Evolutionary conservation across 2,329 filamentous ascomycete species (phyloP).

Genomic region (Penicillium olsonii): DNA sequence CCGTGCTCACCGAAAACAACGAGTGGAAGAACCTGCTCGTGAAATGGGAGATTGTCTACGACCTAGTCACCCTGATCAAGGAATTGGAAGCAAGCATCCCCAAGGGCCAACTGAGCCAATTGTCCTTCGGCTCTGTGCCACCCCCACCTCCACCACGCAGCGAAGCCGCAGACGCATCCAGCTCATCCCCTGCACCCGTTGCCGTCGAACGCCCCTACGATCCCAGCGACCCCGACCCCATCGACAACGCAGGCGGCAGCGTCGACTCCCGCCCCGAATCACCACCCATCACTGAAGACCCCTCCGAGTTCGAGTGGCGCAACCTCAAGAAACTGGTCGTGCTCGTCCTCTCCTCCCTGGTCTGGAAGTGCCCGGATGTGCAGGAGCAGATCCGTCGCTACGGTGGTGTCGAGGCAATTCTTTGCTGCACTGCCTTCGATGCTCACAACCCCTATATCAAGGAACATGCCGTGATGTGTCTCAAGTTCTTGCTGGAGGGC

Average conservation of each 20-base stretch:
- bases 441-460: conserved; percentile 93
- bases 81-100: conserved; percentile 86
- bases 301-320: conserved; percentile 68
- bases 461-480: conserved; percentile 82
- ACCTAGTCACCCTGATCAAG: conserved; percentile 82
- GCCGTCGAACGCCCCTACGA: conserved; percentile 69
- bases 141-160: conserved; percentile 28
- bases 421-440: conserved; percentile 89
- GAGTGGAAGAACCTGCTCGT: conserved; percentile 82
- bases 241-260: conserved; percentile 40
- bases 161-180: conserved; percentile 33
- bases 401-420: conserved; percentile 81
- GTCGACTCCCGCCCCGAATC: conserved; percentile 48
- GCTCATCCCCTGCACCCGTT: conserved; percentile 42
- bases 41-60: conserved; percentile 88
- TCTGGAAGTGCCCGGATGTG: conserved; percentile 82
- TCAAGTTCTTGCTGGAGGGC: conserved; percentile 68
- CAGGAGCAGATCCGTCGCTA: conserved; percentile 85
- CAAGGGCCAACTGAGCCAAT: conserved; percentile 67
- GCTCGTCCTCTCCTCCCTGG: conserved; percentile 81
- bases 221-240: conserved; percentile 40
- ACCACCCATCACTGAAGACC: conserved; percentile 60
- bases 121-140: conserved; percentile 31
- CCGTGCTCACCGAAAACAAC: conserved; percentile 80
- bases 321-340: conserved; percentile 94